Percentiles rank a stretch among this genome's conserved stretches.
These are phyloP conservation scores for Agapanthus africanus DNA, from an alignment of 106 monocot species.

Conservation along the genomic window DNA sequence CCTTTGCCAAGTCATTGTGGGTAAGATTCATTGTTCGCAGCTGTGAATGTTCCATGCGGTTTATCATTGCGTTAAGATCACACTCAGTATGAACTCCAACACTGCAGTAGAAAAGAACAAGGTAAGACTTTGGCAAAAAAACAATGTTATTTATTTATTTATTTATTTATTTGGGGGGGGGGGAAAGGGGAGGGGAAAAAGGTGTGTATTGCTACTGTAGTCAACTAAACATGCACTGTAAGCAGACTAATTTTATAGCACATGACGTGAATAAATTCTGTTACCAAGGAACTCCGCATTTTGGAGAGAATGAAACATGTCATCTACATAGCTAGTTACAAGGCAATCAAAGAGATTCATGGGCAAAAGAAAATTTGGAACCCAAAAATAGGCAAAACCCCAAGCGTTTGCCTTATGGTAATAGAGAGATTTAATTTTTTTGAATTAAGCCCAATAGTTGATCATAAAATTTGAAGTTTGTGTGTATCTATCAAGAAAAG, in stretches of 20 bases:
- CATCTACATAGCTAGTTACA: too few relatives aligned
- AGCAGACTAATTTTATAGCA: too few relatives aligned
- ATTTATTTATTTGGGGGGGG: too few relatives aligned
- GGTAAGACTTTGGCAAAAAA: neutral
- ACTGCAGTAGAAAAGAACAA: constrained; percentile 32
- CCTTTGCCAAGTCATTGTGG: constrained; percentile 88
- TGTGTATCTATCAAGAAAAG: neutral
- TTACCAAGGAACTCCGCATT: too few relatives aligned
- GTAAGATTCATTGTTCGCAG: constrained; percentile 73
- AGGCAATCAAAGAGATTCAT: too few relatives aligned
- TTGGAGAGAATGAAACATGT: too few relatives aligned
- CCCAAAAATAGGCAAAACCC: neutral
- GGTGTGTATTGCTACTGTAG: too few relatives aligned
- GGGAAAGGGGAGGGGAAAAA: too few relatives aligned
- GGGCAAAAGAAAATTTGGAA: constrained; percentile 1
- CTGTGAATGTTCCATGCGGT: constrained; percentile 44
- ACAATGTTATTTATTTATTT: too few relatives aligned
- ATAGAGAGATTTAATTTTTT: neutral
- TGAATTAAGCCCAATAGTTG: neutral
- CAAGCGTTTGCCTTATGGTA: too few relatives aligned
- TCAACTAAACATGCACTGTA: too few relatives aligned
- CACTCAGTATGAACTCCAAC: constrained; percentile 78
- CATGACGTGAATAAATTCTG: too few relatives aligned
- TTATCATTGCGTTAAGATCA: constrained; percentile 64
- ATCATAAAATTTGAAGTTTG: neutral